These are phyloP conservation scores for Pluteus cervinus DNA, from an alignment of 768 basidiomycete genomes.

Conservation along the genomic window DNA sequence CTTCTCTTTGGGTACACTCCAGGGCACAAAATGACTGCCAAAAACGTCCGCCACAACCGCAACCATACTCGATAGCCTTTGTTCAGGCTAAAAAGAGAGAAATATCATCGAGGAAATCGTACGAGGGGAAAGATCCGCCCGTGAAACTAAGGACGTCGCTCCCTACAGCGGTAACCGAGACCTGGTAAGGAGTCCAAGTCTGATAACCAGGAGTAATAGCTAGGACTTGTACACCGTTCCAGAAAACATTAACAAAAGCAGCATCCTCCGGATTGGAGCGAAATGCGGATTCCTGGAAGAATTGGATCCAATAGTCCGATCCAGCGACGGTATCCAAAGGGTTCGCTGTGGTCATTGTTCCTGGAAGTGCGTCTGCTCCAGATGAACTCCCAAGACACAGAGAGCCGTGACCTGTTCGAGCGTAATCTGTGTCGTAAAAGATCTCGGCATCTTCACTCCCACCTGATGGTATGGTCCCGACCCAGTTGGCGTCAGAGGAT, in stretches of 20 bases:
- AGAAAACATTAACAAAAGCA: constrained; percentile 34
- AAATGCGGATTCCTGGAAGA: constrained; percentile 37
- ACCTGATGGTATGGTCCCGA: constrained; percentile 27
- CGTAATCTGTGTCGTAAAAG: constrained; percentile 34
- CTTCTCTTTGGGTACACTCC: too few relatives aligned
- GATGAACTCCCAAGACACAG: constrained; percentile 37
- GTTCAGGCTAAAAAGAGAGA: too few relatives aligned
- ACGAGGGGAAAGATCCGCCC: constrained; percentile 41
- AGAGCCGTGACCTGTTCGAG: constrained; percentile 32
- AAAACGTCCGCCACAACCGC: too few relatives aligned
- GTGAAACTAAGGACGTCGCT: constrained; percentile 32
- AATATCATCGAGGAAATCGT: constrained; percentile 44
- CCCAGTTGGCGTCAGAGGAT: constrained; percentile 30
- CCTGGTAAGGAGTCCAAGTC: constrained; percentile 31
- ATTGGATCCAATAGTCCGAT: constrained; percentile 30
- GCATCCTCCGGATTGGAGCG: constrained; percentile 25
- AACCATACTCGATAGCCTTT: too few relatives aligned
- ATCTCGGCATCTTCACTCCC: constrained; percentile 37
- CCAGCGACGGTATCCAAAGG: constrained; percentile 30
- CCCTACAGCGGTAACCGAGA: constrained; percentile 27
- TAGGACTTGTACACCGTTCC: constrained; percentile 32
- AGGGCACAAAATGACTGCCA: too few relatives aligned
- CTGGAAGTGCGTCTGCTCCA: constrained; percentile 29
- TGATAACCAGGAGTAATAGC: constrained; percentile 30
- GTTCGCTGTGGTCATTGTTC: constrained; percentile 28